Evolutionary conservation across 2,329 filamentous ascomycete species (phyloP).

Genomic region (Colletotrichum sp.): DNA sequence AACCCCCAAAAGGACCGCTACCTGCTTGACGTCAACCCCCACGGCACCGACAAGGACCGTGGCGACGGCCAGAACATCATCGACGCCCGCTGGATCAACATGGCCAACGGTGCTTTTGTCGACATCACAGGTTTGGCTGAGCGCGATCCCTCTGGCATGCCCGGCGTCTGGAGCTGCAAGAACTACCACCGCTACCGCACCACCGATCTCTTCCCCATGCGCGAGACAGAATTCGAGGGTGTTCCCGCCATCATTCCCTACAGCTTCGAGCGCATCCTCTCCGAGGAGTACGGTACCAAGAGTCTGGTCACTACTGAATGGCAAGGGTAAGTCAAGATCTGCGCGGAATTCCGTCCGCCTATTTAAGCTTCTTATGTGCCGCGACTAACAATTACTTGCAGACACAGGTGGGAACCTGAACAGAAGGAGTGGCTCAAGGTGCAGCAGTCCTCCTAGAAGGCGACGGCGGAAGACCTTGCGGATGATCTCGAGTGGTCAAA

Average conservation of each 20-base stretch:
- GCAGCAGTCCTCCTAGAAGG: not conserved
- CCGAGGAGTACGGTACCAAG: constrained; percentile 69
- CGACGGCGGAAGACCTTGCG: not conserved
- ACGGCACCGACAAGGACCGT: constrained; percentile 63
- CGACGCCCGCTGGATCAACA: constrained; percentile 84
- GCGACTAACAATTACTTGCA: constrained; percentile 33
- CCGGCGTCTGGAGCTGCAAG: constrained; percentile 79
- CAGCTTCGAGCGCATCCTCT: constrained; percentile 68
- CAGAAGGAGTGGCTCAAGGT: constrained; percentile 64
- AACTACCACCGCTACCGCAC: constrained; percentile 76
- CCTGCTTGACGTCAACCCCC: constrained; percentile 79
- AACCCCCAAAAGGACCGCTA: constrained; percentile 55
- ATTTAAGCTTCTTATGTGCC: not conserved
- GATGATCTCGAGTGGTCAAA: not conserved
- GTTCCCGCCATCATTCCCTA: constrained; percentile 73
- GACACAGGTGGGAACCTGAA: constrained; percentile 65
- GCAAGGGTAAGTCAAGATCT: constrained; percentile 55
- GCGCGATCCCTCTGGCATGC: constrained; percentile 60
- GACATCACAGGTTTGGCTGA: constrained; percentile 82
- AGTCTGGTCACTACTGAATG: constrained; percentile 65
- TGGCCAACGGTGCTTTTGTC: constrained; percentile 77
- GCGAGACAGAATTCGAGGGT: constrained; percentile 76
- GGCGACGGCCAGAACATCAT: constrained; percentile 80
- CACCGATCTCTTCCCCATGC: constrained; percentile 77
- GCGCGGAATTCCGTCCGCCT: not conserved